These are phyloP conservation scores for Datura wrightii DNA, from an alignment of 257 asterid genomes.

Conservation along the genomic window DNA sequence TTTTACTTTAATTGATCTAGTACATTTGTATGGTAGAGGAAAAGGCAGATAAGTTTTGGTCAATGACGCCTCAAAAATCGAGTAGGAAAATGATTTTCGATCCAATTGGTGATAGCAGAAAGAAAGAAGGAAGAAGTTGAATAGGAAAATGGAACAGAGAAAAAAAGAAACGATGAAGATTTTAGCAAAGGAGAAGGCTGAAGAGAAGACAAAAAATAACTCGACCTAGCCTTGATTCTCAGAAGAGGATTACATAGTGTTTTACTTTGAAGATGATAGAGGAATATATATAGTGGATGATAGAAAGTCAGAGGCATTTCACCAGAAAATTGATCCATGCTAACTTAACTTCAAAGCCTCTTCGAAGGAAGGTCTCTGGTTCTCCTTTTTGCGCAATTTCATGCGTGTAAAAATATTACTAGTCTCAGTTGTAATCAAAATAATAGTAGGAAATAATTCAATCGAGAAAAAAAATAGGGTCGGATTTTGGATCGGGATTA, in stretches of 20 bases:
- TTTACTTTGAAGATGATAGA: slow-evolving; percentile 72
- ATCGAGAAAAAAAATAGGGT: no score
- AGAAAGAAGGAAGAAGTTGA: slow-evolving; percentile 8
- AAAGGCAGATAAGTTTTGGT: slow-evolving; percentile 4
- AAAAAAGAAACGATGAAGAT: not conserved
- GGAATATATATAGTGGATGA: slow-evolving; percentile 61
- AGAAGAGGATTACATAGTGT: slow-evolving; percentile 74
- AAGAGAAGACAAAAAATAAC: slow-evolving; percentile 32
- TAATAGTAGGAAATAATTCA: not conserved
- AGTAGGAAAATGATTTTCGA: slow-evolving; percentile 26
- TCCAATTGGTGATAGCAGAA: slow-evolving; percentile 31
- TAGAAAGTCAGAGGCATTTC: slow-evolving; percentile 35
- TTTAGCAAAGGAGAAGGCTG: slow-evolving; percentile 8
- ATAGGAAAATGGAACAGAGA: slow-evolving; percentile 13
- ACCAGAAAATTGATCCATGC: slow-evolving; percentile 16
- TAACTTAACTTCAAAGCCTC: slow-evolving; percentile 27
- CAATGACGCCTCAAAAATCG: slow-evolving; percentile 20
- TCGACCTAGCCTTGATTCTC: slow-evolving; percentile 49
- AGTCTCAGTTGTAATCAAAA: not conserved
- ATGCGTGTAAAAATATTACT: not conserved
- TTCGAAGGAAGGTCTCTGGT: slow-evolving; percentile 40
- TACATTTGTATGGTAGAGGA: slow-evolving; percentile 34
- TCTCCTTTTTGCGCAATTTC: not conserved
- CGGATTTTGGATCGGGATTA: no score
- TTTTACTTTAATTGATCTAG: not conserved